Evolutionary conservation across 306 rosid species (phyloP).

Genomic region (Sesbania bispinosa): DNA sequence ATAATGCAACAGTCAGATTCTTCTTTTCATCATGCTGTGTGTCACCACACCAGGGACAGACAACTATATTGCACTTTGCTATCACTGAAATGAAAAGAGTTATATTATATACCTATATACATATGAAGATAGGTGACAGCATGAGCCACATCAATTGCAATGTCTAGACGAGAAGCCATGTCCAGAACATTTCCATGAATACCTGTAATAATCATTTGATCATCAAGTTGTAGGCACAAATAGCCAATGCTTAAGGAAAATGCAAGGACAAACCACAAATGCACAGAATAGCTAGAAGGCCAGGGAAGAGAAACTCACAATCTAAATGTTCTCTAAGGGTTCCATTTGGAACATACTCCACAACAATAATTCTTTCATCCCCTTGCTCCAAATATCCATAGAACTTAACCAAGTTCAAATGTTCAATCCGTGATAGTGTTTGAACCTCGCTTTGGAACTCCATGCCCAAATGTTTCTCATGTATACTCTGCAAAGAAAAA

Average conservation of each 20-base stretch:
- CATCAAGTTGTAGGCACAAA: constrained; percentile 26
- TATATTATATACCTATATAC: constrained; percentile 64
- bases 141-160: constrained; percentile 95
- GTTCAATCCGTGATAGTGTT: constrained; percentile 80
- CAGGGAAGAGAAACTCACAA: constrained; percentile 54
- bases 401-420: constrained; percentile 79
- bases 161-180: constrained; percentile 70
- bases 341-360: constrained; percentile 92
- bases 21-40: constrained; percentile 9
- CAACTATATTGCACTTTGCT: neutral
- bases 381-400: constrained; percentile 71
- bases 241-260: constrained; percentile 1
- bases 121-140: constrained; percentile 95
- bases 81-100: neutral
- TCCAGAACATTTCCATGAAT: constrained; percentile 61
- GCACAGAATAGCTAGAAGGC: neutral
- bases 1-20: constrained; percentile 19
- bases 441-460: constrained; percentile 90
- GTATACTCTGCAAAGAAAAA: constrained; percentile 51
- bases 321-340: constrained; percentile 93
- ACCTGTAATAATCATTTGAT: constrained; percentile 50
- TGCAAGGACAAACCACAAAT: neutral
- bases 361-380: constrained; percentile 75
- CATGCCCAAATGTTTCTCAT: constrained; percentile 73
- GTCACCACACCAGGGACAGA: neutral